Conservation (phyloP, 164 flowering plant species). For the Nymphaea thermarum region DNA sequence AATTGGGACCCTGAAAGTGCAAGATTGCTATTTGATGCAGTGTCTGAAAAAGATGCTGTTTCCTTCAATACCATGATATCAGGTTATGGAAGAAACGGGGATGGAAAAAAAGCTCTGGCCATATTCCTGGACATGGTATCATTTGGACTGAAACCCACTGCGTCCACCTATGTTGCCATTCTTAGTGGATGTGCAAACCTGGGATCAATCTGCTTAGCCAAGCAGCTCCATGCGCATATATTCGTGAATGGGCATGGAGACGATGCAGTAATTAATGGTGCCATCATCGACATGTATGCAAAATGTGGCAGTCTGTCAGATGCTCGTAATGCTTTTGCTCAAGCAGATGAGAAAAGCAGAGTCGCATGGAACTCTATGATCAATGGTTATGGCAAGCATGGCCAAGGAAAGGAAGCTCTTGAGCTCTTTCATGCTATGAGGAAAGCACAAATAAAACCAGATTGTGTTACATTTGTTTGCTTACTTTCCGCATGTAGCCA, state of each 20-base stretch:
- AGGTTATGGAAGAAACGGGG: conserved; percentile 1
- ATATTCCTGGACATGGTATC: conserved; percentile 1
- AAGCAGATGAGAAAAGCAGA: neutral
- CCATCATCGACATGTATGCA: conserved; percentile 1
- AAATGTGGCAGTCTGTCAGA: neutral
- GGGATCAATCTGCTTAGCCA: conserved; percentile 2
- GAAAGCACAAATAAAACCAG: neutral
- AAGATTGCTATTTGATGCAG: neutral
- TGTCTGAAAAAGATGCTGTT: conserved; percentile 1
- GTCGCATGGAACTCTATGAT: conserved; percentile 8
- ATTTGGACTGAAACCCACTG: neutral
- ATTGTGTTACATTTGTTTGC: conserved; percentile 2
- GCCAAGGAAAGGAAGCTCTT: conserved; percentile 2
- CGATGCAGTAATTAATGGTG: neutral
- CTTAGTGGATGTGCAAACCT: conserved; percentile 2
- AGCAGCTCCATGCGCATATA: conserved; percentile 5
- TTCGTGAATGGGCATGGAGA: neutral
- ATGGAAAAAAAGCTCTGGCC: neutral
- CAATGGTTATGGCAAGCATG: conserved; percentile 4
- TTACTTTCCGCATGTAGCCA: conserved; percentile 6
- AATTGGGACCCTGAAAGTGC: neutral
- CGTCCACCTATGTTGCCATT: conserved; percentile 2
- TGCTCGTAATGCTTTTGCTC: neutral
- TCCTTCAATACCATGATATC: conserved; percentile 4
- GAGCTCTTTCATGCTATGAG: neutral